A percentile compares a stretch with the other conserved stretches of the same genome.
phyloP scores from a whole-genome alignment of 2,329 filamentous ascomycete species.

The Penicillium sp. region DNA sequence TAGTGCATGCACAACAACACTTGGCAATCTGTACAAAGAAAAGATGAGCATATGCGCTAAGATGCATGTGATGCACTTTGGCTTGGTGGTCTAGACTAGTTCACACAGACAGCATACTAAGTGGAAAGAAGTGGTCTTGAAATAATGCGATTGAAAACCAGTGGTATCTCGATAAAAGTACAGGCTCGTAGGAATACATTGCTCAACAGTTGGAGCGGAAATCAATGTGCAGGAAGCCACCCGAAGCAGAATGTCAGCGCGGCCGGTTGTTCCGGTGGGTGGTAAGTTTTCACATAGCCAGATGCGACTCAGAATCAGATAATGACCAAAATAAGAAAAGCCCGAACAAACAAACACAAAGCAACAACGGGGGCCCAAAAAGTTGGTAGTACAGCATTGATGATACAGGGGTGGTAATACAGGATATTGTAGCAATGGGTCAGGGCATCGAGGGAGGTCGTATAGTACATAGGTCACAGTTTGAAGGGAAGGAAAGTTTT shows the following conservation, averaged over 20 bases:
- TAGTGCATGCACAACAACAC: neutral
- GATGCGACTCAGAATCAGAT: constrained; percentile 11
- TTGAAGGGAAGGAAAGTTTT: neutral
- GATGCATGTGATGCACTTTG: neutral
- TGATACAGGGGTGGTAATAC: constrained; percentile 19
- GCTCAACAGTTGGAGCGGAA: neutral
- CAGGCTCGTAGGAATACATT: constrained; percentile 1
- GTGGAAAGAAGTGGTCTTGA: neutral
- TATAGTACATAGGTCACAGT: constrained; percentile 12
- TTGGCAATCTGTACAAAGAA: neutral
- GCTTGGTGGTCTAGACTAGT: neutral
- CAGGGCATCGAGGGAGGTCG: constrained; percentile 3
- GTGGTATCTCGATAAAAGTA: constrained; percentile 7
- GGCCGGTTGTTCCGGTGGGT: neutral
- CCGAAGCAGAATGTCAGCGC: neutral
- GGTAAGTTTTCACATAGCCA: constrained; percentile 16
- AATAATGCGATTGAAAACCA: constrained; percentile 1
- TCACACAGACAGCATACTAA: neutral
- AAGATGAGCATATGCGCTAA: neutral
- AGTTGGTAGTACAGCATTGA: neutral
- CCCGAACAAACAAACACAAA: neutral
- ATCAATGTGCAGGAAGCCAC: constrained; percentile 1
- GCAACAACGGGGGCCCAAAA: neutral
- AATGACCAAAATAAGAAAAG: neutral
- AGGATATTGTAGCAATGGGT: constrained; percentile 11